Evolutionary conservation across 345 rosid genomes (phyloP), one percentile per base, ranked within the genome.

Genomic region (Eucalyptus tenuipes): DNA sequence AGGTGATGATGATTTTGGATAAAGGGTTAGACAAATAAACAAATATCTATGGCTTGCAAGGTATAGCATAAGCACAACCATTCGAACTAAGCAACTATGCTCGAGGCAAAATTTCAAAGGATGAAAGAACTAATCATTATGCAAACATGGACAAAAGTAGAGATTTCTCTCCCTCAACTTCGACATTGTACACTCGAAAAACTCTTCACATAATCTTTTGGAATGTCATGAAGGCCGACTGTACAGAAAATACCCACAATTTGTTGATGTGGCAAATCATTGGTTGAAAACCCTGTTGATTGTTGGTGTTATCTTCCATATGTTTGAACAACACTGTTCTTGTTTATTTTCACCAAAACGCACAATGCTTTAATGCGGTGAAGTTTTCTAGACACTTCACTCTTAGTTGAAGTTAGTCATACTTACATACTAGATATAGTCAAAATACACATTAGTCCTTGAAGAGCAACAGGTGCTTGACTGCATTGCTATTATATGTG

Each of bases 391-490:
- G 82, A 71, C 22, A 37, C 1, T 71, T 71, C 82, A 44, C 15
- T 75, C 84, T 40, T 1, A 1, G 9, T 40, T 22, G 29, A 75
- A 40, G 47, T 75, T 75, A 40, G 29, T 20, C 29, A 75, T 75
- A 75, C 82, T 68, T 33, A 10, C 4, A 33, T 71, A 75, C 29
- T 2, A 75, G 8, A 20, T 37, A 9, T 5, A 75, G 47, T 75
- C 84, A 75, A 75, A 75, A 75, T 75, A 25, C 84, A 75, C 5
- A 24, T 75, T 20, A 22, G 7, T 11, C 84, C 47, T 40, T 15
- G 47, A 75, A 40, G 47, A 40, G 9, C 84, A 1, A 4, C 0
- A 20, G 9, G 84, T 37, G 47, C 24, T 0, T 4, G 3, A 40
- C 9, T 1, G 16, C 47, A 75, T 75, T 75, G 6, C 47, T 12